Evolutionary conservation across 495 filamentous ascomycete species (phyloP).

Genomic region (Hyaloscypha finlandica): DNA sequence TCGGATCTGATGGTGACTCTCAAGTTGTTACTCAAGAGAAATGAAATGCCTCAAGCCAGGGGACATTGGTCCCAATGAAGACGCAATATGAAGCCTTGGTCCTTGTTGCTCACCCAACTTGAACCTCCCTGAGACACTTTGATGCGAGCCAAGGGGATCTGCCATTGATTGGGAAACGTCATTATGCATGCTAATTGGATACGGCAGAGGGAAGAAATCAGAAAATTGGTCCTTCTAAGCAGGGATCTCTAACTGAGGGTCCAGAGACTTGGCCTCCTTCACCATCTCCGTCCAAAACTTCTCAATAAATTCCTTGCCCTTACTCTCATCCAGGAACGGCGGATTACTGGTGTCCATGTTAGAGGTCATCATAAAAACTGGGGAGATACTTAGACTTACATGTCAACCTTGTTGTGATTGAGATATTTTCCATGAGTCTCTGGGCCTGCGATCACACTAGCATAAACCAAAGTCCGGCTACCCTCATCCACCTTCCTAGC

Average conservation of each 20-base stretch:
- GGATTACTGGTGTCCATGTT: not conserved
- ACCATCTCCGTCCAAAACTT: conserved; percentile 10
- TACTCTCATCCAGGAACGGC: not conserved
- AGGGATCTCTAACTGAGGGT: not conserved
- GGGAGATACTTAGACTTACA: conserved; percentile 9
- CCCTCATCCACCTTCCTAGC: conserved; percentile 22
- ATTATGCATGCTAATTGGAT: too few species aligned
- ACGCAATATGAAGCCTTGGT: too few species aligned
- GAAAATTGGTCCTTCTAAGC: not conserved
- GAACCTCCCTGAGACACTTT: too few species aligned
- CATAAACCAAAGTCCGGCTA: conserved; percentile 25
- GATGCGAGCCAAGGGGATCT: too few species aligned
- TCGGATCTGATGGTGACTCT: not conserved
- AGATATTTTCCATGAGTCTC: conserved; percentile 36
- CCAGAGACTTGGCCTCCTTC: conserved; percentile 1
- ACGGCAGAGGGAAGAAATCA: too few species aligned
- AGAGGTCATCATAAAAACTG: not conserved
- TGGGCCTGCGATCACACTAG: conserved; percentile 24
- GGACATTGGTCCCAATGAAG: too few species aligned
- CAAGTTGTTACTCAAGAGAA: not conserved
- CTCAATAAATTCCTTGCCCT: conserved; percentile 7
- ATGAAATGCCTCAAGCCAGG: not conserved
- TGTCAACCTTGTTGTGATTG: conserved; percentile 9
- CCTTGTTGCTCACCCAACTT: too few species aligned
- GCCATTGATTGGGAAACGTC: too few species aligned